A percentile compares a stretch with the other conserved stretches of the same genome.
These are phyloP conservation scores for Eutrema yunnanense DNA, from an alignment of 345 rosid species.

Conservation along the genomic window DNA sequence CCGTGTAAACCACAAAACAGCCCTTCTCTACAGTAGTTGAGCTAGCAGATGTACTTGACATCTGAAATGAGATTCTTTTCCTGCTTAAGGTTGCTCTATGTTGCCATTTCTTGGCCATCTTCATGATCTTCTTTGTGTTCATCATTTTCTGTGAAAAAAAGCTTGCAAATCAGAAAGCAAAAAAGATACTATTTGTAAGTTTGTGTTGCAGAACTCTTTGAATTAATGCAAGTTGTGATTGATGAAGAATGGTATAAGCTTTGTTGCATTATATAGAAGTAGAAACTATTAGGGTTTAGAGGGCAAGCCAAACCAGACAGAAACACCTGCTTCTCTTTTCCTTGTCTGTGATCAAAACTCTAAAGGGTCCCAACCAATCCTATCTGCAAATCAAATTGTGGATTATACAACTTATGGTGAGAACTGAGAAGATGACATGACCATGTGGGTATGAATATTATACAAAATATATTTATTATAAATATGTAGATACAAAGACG, in stretches of 20 bases:
- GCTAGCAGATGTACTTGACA: neutral
- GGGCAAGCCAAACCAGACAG: neutral
- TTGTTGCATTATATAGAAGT: conserved; percentile 3
- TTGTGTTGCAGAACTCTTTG: neutral
- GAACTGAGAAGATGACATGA: neutral
- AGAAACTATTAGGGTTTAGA: neutral
- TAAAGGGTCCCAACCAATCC: neutral
- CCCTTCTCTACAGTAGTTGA: conserved; percentile 2
- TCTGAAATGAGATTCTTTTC: conserved; percentile 1
- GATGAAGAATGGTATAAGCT: neutral
- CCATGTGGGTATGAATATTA: neutral
- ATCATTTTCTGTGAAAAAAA: neutral
- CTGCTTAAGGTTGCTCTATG: neutral
- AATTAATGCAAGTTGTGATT: neutral
- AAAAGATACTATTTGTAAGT: neutral
- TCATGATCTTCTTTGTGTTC: conserved; percentile 10
- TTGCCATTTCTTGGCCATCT: conserved; percentile 23
- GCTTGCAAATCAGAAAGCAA: neutral
- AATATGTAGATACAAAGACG: no score
- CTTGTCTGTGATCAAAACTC: neutral
- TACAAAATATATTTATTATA: no score
- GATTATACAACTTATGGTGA: neutral
- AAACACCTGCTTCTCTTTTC: neutral
- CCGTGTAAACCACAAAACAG: conserved; percentile 32
- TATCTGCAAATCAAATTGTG: neutral